Evolutionary conservation across 1,139 yeast species (phyloP).

Genomic region (Blastobotrys illinoisensis): DNA sequence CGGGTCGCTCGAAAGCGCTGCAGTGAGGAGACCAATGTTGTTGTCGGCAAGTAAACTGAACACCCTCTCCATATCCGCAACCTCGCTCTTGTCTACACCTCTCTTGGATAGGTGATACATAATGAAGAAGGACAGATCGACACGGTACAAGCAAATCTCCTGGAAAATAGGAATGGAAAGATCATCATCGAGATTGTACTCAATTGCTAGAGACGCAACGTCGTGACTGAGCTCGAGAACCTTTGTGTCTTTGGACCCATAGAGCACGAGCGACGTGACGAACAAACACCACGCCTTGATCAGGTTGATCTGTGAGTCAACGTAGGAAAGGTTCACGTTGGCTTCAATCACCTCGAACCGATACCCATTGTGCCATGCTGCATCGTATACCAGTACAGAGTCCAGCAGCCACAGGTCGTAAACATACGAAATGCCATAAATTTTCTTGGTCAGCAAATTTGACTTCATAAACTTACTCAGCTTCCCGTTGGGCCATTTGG

Average conservation of each 20-base stretch:
- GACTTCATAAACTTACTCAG: constrained; percentile 44
- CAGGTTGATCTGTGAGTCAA: constrained; percentile 61
- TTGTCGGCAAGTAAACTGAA: constrained; percentile 24
- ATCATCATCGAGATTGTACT: constrained; percentile 50
- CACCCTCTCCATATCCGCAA: constrained; percentile 16
- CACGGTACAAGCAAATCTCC: constrained; percentile 54
- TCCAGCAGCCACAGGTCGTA: constrained; percentile 66
- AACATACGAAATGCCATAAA: constrained; percentile 48
- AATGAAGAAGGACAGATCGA: constrained; percentile 66
- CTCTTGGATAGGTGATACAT: constrained; percentile 42
- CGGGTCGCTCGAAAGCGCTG: constrained; percentile 3
- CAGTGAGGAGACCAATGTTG: constrained; percentile 19
- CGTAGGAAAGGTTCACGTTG: constrained; percentile 58
- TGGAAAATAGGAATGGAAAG: constrained; percentile 44
- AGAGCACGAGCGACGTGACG: constrained; percentile 55
- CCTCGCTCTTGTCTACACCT: constrained; percentile 1
- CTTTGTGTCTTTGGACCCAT: constrained; percentile 30
- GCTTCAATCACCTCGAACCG: constrained; percentile 53
- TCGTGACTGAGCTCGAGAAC: constrained; percentile 33
- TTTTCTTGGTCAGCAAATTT: constrained; percentile 35
- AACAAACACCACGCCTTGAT: constrained; percentile 78
- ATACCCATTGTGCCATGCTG: constrained; percentile 46
- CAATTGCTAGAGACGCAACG: constrained; percentile 47
- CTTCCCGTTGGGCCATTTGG: constrained; percentile 43
- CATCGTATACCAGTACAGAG: constrained; percentile 43